Base-by-base conservation (phyloP, 2,329 filamentous ascomycete genomes). In the Chrysoporthe deuterocubensis region DNA sequence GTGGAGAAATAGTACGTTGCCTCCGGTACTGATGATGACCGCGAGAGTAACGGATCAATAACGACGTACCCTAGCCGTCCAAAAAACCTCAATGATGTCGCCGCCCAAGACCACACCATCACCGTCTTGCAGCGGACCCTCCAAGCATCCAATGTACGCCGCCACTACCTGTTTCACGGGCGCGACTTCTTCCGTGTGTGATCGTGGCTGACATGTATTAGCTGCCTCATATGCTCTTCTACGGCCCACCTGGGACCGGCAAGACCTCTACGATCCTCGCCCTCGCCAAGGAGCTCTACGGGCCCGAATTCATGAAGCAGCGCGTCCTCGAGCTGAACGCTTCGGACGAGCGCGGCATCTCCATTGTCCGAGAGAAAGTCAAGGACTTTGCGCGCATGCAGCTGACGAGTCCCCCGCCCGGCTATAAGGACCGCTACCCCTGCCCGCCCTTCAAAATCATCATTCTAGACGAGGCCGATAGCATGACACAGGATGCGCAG, bases 381-480 rank as follows among this genome's bases (percentile, higher is more conserved):
- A 99, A 99, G 80, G 92, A 97, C 79, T 99, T 99, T 79, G 96
- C 96, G 32, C 90, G 95, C 69, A 95, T 96, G 85, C 95, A 97
- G 79, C 88, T 98, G 70, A 94, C 92, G 42, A 93, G 96, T 72
- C 90, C 92, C 2, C 89, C 93, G 0, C 80, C 90, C 70, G 82
- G 89, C 73, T 87, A 92, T 82, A 83, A 88, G 80, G 80, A 84
- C 69, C 81, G 90, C 76, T 97, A 97, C 75, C 94, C 96, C 0
- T 98, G 95, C 77, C 96, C 96, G 32, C 96, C 96, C 0, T 99
- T 97, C 84, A 99, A 99, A 83, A 97, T 99, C 77, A 95, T 99
- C 76, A 93, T 99, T 70, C 89, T 99, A 69, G 96, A 99, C 80
- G 96, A 99, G 82, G 96, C 96, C 73, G 96, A 99, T 78, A 96